A percentile compares a stretch with the other conserved stretches of the same genome.
These are phyloP conservation scores for Trichoderma sp. DNA, from an alignment of 2,329 filamentous ascomycete species.

Conservation along the genomic window DNA sequence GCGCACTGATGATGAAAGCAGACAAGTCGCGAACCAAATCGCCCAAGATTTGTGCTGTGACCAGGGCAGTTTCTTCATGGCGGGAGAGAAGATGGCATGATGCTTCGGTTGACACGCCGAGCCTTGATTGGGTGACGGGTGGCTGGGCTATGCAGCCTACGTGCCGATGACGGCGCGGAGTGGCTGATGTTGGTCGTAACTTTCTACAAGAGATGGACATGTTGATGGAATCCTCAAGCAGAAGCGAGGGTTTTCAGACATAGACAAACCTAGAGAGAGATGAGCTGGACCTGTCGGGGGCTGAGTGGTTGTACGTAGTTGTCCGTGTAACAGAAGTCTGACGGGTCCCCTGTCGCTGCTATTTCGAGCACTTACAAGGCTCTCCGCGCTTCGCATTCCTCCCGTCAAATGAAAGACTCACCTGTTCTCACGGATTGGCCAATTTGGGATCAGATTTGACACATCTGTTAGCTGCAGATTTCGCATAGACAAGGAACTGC, in stretches of 20 bases:
- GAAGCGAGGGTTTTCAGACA: neutral
- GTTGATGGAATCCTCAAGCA: neutral
- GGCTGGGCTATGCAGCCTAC: constrained; percentile 7
- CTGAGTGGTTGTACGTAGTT: neutral
- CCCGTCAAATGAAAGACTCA: neutral
- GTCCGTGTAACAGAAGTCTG: too few relatives aligned
- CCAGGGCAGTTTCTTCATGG: neutral
- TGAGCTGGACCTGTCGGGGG: neutral
- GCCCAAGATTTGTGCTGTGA: neutral
- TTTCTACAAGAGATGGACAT: neutral
- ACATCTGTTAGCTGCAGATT: neutral
- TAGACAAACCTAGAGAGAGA: neutral
- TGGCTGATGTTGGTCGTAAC: constrained; percentile 13
- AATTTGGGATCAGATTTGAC: neutral
- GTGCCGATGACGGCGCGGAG: constrained; percentile 20
- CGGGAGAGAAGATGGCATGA: neutral
- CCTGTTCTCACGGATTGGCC: neutral
- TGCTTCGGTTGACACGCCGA: neutral
- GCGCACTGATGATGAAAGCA: constrained; percentile 20
- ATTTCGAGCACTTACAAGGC: neutral
- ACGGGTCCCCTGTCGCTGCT: neutral
- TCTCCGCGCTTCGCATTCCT: constrained; percentile 5
- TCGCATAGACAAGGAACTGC: neutral
- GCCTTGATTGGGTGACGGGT: constrained; percentile 16
- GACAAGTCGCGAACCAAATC: neutral